Conservation (phyloP, 345 rosid species). For the Ceriops tagal region DNA sequence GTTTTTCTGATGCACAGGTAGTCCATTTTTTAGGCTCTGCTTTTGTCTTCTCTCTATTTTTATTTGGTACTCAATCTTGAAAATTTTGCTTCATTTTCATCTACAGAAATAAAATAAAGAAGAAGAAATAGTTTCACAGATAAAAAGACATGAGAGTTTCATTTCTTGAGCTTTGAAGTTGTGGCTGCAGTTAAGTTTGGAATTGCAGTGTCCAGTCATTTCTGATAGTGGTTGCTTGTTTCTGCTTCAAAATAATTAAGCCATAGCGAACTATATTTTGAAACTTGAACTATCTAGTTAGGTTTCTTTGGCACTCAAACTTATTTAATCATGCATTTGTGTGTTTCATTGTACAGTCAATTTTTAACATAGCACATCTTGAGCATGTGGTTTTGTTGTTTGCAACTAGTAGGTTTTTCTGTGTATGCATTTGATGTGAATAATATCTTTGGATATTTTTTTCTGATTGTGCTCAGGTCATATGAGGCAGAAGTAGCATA, state of each 20-base stretch:
- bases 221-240: no score
- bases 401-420: background rate
- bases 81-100: background rate
- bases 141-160: no score
- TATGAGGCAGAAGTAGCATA: slow-evolving; percentile 86
- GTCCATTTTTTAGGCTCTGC: slow-evolving; percentile 1
- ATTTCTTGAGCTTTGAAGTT: no score
- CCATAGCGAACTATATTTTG: no score
- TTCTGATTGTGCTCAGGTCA: slow-evolving; percentile 36
- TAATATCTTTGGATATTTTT: background rate
- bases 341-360: background rate
- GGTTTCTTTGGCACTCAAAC: background rate
- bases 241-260: no score
- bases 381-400: background rate
- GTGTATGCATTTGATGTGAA: background rate
- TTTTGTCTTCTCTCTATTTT: background rate
- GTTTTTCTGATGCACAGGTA: slow-evolving; percentile 87
- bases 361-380: background rate
- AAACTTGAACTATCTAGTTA: background rate
- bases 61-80: background rate
- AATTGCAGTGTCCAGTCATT: no score
- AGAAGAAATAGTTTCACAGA: no score
- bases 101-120: no score
- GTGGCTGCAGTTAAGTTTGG: no score
- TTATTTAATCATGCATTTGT: background rate